Evolutionary conservation across 345 rosid genomes (phyloP).

Genomic region (Euphorbia peplus): DNA sequence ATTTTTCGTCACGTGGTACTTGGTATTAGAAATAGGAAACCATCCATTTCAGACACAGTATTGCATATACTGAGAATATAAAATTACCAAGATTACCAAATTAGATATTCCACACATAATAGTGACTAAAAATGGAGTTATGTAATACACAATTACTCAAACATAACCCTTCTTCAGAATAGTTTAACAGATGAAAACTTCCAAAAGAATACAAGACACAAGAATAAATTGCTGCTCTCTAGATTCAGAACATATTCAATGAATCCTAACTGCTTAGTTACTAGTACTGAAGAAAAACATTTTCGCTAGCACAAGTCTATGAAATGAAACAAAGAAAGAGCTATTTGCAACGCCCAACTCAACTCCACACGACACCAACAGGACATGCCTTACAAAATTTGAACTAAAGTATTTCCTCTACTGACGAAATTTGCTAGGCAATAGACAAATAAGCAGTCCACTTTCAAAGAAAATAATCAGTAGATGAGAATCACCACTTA

Average conservation of each 20-base stretch:
- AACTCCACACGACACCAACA: background rate
- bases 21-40: background rate
- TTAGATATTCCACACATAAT: background rate
- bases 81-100: background rate
- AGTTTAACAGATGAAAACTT: background rate
- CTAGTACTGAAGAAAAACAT: background rate
- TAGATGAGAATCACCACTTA: background rate
- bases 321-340: background rate
- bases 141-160: background rate
- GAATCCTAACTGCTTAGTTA: background rate
- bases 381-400: background rate
- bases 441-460: background rate
- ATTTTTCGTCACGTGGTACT: background rate
- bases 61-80: background rate
- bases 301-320: background rate
- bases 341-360: background rate
- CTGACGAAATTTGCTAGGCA: background rate
- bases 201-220: background rate
- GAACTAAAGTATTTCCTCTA: background rate
- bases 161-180: too few species aligned
- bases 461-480: background rate
- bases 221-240: background rate
- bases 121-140: background rate
- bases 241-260: background rate
- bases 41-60: background rate